Evolutionary conservation across 805 yeast species (phyloP), one percentile per base, ranked within the genome.

Genomic region (Pachysolen tannophilus): DNA sequence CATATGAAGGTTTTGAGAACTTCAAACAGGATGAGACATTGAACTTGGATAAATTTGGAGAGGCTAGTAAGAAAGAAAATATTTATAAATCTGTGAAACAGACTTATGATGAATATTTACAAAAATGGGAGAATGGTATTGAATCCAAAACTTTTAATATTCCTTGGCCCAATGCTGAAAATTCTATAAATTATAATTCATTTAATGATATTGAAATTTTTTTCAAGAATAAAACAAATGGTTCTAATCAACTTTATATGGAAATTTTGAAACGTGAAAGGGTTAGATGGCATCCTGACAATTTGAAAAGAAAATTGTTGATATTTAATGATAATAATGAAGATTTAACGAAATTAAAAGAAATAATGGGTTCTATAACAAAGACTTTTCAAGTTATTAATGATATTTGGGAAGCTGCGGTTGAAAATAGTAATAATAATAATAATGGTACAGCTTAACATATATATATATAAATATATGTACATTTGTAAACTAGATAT

Each of bases 271-370:
- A 67, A 39, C 44, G 39, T 20, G 86, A 79, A 44, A 50, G 86
- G 36, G 51, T 78, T 5, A 54, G 72, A 41, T 79, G 86, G 86
- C 87, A 79, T 49, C 87, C 87, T 1, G 87, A 79, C 47, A 69
- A 67, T 46, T 70, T 79, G 77, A 46, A 50, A 8, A 48, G 51
- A 8, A 49, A 48, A 26, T n/a, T n/a, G n/a, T n/a, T n/a, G n/a
- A n/a, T n/a, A n/a, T 46, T 61, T 3, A 40, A 50, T 37, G 25
- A 48, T 39, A 17, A 40, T 11, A 16, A 26, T 9, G 38, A 10
- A 5, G 35, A 34, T 4, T 30, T 41, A 6, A 37, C 41, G 8
- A 23, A 16, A 15, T 24, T 38, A 8, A 23, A 14, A n/a, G n/a
- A n/a, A 9, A 4, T 44, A 10, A 48, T 51, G 32, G 40, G 41